Base-by-base conservation (phyloP, 345 rosid genomes). In the Raphanus raphanistrum region DNA sequence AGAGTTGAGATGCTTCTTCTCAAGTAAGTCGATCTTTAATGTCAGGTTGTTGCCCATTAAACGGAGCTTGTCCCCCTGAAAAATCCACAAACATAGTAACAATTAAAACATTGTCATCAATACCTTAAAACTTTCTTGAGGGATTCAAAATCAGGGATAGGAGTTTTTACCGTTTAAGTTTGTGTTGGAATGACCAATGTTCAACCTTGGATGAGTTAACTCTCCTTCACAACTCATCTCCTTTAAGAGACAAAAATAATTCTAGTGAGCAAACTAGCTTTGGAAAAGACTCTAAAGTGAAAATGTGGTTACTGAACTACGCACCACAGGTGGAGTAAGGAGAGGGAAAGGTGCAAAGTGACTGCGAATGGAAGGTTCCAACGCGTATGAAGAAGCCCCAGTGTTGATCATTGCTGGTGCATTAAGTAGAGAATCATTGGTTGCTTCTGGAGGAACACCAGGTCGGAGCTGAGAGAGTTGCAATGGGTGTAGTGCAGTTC, bases 361-460 rank as follows among this genome's bases (percentile, higher is more conserved):
- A 76, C 79, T 66, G 16, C 84, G 90, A 71, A 85, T 36, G 10
- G 97, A 78, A n/a, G 92, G 85, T 52, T 88, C 91, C 77, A 87
- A 74, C 1, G 85, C 81, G 69, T 82, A 88, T 7, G 90, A 29
- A 66, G 82, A 87, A 9, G 89, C 26, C 63, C 2, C 55, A 2
- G 27, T 77, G 68, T 74, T 83, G 67, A 28, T 77, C 66, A 83
- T 64, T 35, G 76, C 84, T 0, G 92, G 76, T 70, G 82, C 71
- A 58, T 79, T 68, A 54, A 82, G 81, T 29, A 71, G 16, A 41
- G 81, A 36, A 54, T 73, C 86, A 9, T 68, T 76, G 1, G 79
- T 27, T n/a, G 75, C 69, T 76, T 86, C 89, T 36, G 72, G 84
- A 60, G 84, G 79, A 62, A 80, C 43, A 35, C 70, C 73, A 10